phyloP scores from a whole-genome alignment of 768 basidiomycete genomes.

The Collybia nuda region DNA sequence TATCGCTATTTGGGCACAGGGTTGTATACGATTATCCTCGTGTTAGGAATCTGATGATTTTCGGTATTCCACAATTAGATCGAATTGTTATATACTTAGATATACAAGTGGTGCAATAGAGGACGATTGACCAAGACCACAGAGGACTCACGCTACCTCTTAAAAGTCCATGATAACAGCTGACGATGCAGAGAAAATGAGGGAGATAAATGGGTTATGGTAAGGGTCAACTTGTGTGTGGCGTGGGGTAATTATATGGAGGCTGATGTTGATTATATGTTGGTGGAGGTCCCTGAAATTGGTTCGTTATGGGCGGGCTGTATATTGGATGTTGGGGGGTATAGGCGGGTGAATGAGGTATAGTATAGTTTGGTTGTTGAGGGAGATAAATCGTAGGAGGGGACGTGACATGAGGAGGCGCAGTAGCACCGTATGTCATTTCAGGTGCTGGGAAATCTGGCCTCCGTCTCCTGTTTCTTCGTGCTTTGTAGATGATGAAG shows the following conservation, averaged over 20 bases:
- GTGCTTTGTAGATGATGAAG: conserved; percentile 12
- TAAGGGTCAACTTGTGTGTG: not conserved
- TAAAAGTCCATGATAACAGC: too few relatives aligned
- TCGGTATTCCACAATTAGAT: too few relatives aligned
- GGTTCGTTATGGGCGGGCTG: too few relatives aligned
- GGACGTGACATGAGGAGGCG: not conserved
- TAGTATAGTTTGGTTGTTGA: not conserved
- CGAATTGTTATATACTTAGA: too few relatives aligned
- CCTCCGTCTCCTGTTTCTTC: not conserved
- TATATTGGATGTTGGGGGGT: not conserved
- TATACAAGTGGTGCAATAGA: not conserved
- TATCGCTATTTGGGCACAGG: too few relatives aligned
- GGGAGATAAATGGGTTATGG: not conserved
- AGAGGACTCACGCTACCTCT: too few relatives aligned
- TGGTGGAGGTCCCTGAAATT: not conserved
- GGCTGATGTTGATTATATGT: not conserved
- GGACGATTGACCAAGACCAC: not conserved
- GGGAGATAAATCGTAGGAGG: not conserved
- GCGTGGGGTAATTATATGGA: not conserved
- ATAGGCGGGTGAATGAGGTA: not conserved
- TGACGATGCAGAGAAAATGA: not conserved
- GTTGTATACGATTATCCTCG: too few relatives aligned
- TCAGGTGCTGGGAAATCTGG: not conserved
- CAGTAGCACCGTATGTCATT: not conserved
- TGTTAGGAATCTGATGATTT: too few relatives aligned